These are phyloP conservation scores for Sclerospora graminicola DNA, from an alignment of 352 stramenopile genomes.

Conservation along the genomic window DNA sequence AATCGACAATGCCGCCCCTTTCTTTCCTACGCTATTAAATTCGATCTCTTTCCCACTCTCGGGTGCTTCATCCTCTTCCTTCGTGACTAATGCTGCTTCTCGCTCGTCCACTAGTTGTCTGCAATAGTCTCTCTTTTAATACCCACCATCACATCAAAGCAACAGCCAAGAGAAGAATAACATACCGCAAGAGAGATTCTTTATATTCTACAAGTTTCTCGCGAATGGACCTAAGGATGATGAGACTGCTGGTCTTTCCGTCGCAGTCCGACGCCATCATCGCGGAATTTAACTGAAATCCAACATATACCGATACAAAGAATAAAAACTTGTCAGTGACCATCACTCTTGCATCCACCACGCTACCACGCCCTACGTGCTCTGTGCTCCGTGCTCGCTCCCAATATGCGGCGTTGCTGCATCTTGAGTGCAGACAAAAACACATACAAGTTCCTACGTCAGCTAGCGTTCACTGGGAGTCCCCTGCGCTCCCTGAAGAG, in stretches of 20 bases:
- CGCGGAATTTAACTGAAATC: constrained; percentile 26
- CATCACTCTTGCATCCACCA: constrained; percentile 7
- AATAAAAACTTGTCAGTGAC: constrained; percentile 10
- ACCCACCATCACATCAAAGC: neutral
- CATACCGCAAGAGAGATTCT: constrained; percentile 51
- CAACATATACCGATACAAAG: constrained; percentile 21
- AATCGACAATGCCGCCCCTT: neutral
- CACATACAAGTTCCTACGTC: constrained; percentile 8
- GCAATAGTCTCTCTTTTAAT: neutral
- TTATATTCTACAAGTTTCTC: constrained; percentile 70
- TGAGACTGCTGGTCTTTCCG: constrained; percentile 20
- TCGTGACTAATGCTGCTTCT: constrained; percentile 20
- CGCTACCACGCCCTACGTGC: neutral
- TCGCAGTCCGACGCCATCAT: constrained; percentile 45
- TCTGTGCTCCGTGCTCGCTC: constrained; percentile 20
- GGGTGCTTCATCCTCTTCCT: constrained; percentile 6
- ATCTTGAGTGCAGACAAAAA: constrained; percentile 16
- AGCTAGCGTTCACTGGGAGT: constrained; percentile 3
- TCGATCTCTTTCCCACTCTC: constrained; percentile 3
- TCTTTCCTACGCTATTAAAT: constrained; percentile 19
- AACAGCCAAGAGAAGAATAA: neutral
- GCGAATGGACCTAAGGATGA: constrained; percentile 37
- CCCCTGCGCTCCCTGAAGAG: neutral
- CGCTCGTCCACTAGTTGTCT: constrained; percentile 60
- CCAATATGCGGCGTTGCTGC: constrained; percentile 18